Percentiles rank a stretch among this genome's conserved stretches.
These are phyloP conservation scores for Heliosperma pusillum DNA, from an alignment of 148 eudicot species.

Conservation along the genomic window DNA sequence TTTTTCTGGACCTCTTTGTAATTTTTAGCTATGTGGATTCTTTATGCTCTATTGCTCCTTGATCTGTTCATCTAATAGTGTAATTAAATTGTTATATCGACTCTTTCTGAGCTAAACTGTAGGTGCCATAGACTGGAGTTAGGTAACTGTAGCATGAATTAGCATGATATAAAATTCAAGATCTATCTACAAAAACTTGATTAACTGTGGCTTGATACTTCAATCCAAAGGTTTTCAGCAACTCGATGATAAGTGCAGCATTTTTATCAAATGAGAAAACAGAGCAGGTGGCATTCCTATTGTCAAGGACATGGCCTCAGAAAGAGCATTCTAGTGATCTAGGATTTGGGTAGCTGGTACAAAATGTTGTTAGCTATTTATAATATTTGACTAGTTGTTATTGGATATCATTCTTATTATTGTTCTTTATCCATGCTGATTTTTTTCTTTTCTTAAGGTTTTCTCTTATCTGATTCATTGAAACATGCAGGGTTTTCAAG, in stretches of 20 bases:
- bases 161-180: background rate
- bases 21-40: background rate
- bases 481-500: conserved; percentile 77
- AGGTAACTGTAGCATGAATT: background rate
- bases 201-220: background rate
- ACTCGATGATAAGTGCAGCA: background rate
- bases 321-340: background rate
- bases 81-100: background rate
- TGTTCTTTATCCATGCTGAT: background rate
- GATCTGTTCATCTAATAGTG: background rate
- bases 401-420: background rate
- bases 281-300: background rate
- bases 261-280: background rate
- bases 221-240: background rate
- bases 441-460: background rate
- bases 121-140: background rate
- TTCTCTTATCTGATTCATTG: background rate
- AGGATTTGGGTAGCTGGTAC: background rate
- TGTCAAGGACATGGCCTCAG: background rate
- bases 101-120: background rate
- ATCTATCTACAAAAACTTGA: background rate
- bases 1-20: background rate
- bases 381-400: background rate
- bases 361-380: background rate
- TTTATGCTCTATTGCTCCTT: background rate